These are phyloP conservation scores for Collybia nuda DNA, from an alignment of 768 basidiomycete species.

Conservation along the genomic window DNA sequence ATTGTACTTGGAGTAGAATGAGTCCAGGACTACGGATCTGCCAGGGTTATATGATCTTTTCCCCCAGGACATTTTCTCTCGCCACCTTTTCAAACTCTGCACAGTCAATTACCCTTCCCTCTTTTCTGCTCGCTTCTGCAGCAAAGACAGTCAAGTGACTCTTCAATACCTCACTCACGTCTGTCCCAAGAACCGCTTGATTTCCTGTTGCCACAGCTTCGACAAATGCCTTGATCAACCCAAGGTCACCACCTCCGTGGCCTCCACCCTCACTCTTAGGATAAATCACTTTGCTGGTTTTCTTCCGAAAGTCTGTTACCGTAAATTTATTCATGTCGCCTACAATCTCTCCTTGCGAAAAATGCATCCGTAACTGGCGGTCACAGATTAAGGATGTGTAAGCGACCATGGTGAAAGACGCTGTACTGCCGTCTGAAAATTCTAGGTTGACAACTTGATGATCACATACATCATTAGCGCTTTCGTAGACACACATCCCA, in stretches of 20 bases:
- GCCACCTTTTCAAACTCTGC: conserved; percentile 57
- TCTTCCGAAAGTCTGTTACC: conserved; percentile 72
- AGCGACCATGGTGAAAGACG: conserved; percentile 88
- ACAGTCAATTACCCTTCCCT: conserved; percentile 72
- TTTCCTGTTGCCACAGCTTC: conserved; percentile 66
- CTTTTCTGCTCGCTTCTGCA: conserved; percentile 72
- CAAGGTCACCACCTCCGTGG: conserved; percentile 84
- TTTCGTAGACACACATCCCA: conserved; percentile 84
- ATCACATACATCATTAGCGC: conserved; percentile 84
- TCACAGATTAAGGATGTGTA: conserved; percentile 78
- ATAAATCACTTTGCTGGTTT: conserved; percentile 37
- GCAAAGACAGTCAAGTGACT: conserved; percentile 88
- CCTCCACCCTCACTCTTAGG: conserved; percentile 65
- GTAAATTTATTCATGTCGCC: conserved; percentile 80
- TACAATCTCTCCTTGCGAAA: conserved; percentile 85
- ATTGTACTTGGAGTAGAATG: no score
- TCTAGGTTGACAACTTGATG: conserved; percentile 91
- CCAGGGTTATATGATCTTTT: no score
- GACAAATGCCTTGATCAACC: conserved; percentile 74
- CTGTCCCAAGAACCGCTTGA: conserved; percentile 67
- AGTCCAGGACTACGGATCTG: no score
- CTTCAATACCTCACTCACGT: conserved; percentile 66
- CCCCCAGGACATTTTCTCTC: conserved; percentile 21
- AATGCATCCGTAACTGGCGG: conserved; percentile 83
- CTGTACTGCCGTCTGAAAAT: conserved; percentile 79